Percentiles rank a stretch among this genome's conserved stretches.
phyloP scores from a whole-genome alignment of 2,329 filamentous ascomycete species.

The Aspergillus neoniger region DNA sequence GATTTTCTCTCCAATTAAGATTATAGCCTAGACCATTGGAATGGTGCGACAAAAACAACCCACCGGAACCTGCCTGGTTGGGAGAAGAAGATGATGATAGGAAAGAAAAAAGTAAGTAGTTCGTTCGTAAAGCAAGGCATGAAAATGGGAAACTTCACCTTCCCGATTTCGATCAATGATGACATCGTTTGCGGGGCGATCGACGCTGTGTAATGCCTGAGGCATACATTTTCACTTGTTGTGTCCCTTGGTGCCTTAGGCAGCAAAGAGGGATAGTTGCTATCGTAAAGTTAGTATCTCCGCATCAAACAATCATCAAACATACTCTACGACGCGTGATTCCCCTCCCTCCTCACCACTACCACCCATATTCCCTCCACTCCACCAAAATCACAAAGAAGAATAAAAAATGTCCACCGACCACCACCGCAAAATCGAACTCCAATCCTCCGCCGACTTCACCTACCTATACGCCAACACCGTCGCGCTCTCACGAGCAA shows the following conservation, averaged over 20 bases:
- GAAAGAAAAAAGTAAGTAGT: background rate
- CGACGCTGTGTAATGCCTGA: conserved; percentile 16
- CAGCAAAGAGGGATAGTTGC: background rate
- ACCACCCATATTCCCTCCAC: no score
- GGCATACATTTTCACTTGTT: background rate
- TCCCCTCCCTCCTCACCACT: background rate
- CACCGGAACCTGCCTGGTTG: background rate
- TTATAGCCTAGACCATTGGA: no score
- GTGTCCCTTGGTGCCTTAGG: background rate
- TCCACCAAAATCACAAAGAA: no score
- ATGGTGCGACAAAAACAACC: background rate
- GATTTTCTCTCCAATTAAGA: no score
- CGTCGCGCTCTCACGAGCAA: conserved; percentile 46
- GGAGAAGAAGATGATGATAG: conserved; percentile 4
- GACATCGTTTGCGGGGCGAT: conserved; percentile 25
- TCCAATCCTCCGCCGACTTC: conserved; percentile 53
- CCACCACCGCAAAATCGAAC: conserved; percentile 53
- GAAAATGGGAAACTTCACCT: background rate
- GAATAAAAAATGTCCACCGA: conserved; percentile 29
- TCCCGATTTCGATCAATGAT: conserved; percentile 17
- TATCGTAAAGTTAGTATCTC: conserved; percentile 1
- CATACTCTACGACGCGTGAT: conserved; percentile 6
- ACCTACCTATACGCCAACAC: conserved; percentile 52
- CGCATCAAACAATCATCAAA: background rate
- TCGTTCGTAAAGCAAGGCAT: background rate